These are phyloP conservation scores for Quercus parvula DNA, from an alignment of 306 rosid species.

Conservation along the genomic window DNA sequence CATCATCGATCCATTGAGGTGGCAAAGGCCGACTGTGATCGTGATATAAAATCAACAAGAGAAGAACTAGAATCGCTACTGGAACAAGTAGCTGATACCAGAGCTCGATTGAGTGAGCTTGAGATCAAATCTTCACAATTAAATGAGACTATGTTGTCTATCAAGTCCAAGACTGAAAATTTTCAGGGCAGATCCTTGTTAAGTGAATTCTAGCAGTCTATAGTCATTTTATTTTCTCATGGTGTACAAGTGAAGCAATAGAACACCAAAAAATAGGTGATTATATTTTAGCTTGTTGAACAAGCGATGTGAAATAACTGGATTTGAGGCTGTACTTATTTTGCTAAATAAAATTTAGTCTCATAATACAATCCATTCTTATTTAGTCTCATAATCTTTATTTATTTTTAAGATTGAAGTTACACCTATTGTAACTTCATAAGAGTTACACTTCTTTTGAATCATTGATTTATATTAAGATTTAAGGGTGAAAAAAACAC, in stretches of 20 bases:
- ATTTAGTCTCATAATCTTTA: neutral
- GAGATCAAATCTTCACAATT: constrained; percentile 52
- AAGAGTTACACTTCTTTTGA: too few species aligned
- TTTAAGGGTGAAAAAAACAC: too few species aligned
- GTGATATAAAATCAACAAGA: constrained; percentile 43
- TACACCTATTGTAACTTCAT: too few species aligned
- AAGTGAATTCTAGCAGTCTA: constrained; percentile 43
- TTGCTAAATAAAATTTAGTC: neutral
- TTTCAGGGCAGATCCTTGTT: constrained; percentile 46
- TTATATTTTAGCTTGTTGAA: neutral
- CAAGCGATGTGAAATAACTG: neutral
- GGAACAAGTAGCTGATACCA: constrained; percentile 46
- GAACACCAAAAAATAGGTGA: neutral
- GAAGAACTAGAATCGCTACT: constrained; percentile 49
- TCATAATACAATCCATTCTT: neutral
- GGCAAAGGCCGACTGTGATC: constrained; percentile 43
- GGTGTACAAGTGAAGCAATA: neutral
- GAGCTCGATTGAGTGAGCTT: constrained; percentile 54
- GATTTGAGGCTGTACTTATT: neutral
- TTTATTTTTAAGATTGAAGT: too few species aligned
- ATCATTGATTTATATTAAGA: too few species aligned
- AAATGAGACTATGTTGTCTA: constrained; percentile 30
- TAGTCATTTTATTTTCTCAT: neutral
- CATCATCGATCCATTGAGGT: constrained; percentile 39
- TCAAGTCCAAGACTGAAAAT: constrained; percentile 55